Evolutionary conservation across 78 protist species (phyloP), one percentile per base, ranked within the genome.

Genomic region (Dictyostelium intermedium): DNA sequence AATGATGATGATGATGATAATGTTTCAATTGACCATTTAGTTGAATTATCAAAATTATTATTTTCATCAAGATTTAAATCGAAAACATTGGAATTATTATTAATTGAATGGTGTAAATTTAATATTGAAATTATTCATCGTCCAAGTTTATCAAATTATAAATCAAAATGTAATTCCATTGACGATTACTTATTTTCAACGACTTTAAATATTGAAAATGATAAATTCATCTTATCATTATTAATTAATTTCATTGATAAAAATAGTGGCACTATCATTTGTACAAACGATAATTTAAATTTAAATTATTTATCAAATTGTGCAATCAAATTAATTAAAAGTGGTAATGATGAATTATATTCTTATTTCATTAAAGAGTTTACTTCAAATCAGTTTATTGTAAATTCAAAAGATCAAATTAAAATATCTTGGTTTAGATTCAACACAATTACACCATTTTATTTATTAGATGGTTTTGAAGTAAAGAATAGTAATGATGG

Each of bases 351-450:
- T 34, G 20, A 72, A 27, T 27, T 30, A 27, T 66, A 66, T 27
- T 66, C 74, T 27, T 27, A 25, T 66, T 66, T 66, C 14, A 27
- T 66, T 11, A 66, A 66, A 2, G 39, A 66, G 14, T 66, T 66
- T 27, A 27, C 74, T 11, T 30, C 32, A 74, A 74, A 37, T 74
- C 35, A 27, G 35, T 37, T 74, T 0, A 5, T 74, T 41, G 7
- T 13, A 3, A 43, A 23, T 41, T 35, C 37, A 20, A 41, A 39
- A 16, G 45, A 41, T n/a, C 50, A 77, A 41, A 43, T 77, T 77
- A 39, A 25, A 77, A 41, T 77, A 39, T 77, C 82, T n/a, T 77
- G 50, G 82, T 35, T 77, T 41, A 77, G 60, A 77, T 77, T 37
- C 47, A 77, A 39, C n/a, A 77, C 25, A 72, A 34, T 77, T 41